phyloP scores from a whole-genome alignment of 345 rosid genomes.

The Tarenaya hassleriana region DNA sequence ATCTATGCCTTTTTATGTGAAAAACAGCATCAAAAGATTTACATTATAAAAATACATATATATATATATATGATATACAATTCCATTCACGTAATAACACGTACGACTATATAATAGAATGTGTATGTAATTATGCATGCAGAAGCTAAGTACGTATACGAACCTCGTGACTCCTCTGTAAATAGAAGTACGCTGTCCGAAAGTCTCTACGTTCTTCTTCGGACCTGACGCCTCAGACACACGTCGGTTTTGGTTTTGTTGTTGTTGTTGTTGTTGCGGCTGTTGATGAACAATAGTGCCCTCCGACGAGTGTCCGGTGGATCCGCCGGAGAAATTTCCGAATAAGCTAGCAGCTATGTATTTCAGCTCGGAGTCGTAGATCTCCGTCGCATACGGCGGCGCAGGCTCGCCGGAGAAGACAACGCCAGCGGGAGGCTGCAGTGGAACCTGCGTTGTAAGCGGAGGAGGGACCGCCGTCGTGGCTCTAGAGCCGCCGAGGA shows the following conservation, averaged over 20 bases:
- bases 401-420: constrained; percentile 31
- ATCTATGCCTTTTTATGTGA: constrained; percentile 94
- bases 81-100: too few species aligned
- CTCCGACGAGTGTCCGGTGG: constrained; percentile 25
- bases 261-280: constrained; percentile 29
- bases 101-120: too few species aligned
- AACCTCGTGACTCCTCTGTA: constrained; percentile 90
- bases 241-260: too few species aligned
- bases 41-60: too few species aligned
- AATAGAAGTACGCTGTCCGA: constrained; percentile 92
- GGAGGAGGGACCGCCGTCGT: constrained; percentile 22
- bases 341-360: constrained; percentile 71
- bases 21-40: too few species aligned
- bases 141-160: neutral
- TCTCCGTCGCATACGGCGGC: constrained; percentile 26
- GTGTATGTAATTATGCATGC: too few species aligned
- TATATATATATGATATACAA: too few species aligned
- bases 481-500: constrained; percentile 40
- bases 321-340: constrained; percentile 41
- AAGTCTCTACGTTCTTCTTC: constrained; percentile 55
- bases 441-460: constrained; percentile 23
- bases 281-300: constrained; percentile 19
- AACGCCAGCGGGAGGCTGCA: constrained; percentile 22
- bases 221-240: constrained; percentile 32
- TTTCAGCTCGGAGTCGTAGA: constrained; percentile 70